Evolutionary conservation across 805 yeast genomes (phyloP), one percentile per base, ranked within the genome.

Genomic region (Cyberlindnera mrakii): DNA sequence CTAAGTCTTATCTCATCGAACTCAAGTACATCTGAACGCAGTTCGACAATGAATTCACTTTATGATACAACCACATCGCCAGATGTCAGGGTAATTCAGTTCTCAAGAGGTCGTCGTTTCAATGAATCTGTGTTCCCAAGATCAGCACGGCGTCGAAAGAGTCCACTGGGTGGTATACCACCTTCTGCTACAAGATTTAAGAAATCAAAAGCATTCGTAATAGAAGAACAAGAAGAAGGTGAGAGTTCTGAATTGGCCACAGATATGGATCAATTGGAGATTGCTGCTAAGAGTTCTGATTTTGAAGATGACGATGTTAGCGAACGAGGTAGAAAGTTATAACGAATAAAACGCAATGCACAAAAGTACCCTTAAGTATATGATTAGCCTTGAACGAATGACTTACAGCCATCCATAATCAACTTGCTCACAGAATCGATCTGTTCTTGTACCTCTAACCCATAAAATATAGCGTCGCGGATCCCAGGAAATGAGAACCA

Each of bases 401-500:
- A 37, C 15, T 36, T 40, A 30, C 48, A 42, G 4, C 52, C 54
- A 15, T 50, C 50, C 5, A 41, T 8, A 18, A 52, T 38, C 14
- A 44, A 11, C 14, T 58, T 52, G 5, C 76, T 69, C 14, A 78
- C 63, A 4, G 56, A 50, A 34, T 73, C 64, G 8, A 83, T 59
- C 48, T 80, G 79, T 3, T 58, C 49, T 47, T 80, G 85, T 0
- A 86, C 89, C 30, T 54, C 59, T 0, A 54, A 64, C 69, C 77
- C 74, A 46, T 80, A 74, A 35, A 66, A 68, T 11, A 86, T 57
- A 0, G 77, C 80, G 56, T 89, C 96, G 47, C 95, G 71, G 2
- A 89, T 72, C 5, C 75, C 74, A 0, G 97, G 96, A 57, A 85
- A 88, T 3, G 85, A 71, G 62, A 80, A 78, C 74, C 83, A 75